phyloP scores from a whole-genome alignment of 805 yeast genomes.

The Kluyveromyces siamensis region DNA sequence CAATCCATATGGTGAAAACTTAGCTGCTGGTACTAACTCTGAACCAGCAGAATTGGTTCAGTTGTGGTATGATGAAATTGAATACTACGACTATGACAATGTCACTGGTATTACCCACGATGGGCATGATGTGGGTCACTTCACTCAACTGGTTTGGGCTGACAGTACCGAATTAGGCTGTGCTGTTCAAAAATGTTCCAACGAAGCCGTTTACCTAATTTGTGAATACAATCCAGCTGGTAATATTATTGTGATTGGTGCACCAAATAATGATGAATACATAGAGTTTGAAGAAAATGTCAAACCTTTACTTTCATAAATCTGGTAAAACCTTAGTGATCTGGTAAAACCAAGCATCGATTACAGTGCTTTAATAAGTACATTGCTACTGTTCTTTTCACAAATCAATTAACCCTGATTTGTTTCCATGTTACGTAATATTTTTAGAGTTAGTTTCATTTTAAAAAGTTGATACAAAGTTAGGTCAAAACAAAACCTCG shows the following conservation, averaged over 20 bases:
- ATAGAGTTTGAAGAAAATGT: constrained; percentile 38
- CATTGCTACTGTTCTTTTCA: too few relatives aligned
- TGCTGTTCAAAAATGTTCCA: constrained; percentile 30
- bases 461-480: too few relatives aligned
- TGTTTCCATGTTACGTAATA: too few relatives aligned
- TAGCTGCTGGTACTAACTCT: constrained; percentile 52
- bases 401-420: too few relatives aligned
- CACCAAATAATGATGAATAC: constrained; percentile 31
- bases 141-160: constrained; percentile 72
- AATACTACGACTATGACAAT: constrained; percentile 40
- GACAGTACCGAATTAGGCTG: constrained; percentile 56
- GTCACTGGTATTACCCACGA: constrained; percentile 39
- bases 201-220: constrained; percentile 31
- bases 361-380: too few relatives aligned
- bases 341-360: too few relatives aligned
- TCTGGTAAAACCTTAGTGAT: too few relatives aligned
- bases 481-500: too few relatives aligned
- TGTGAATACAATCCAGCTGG: constrained; percentile 60
- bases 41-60: constrained; percentile 43
- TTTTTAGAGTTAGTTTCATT: too few relatives aligned
- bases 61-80: constrained; percentile 67
- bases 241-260: constrained; percentile 30
- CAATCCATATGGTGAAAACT: constrained; percentile 57
- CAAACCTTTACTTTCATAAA: background rate
- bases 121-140: constrained; percentile 48